These are phyloP conservation scores for Xanthoconium separans DNA, from an alignment of 1,284 basidiomycete genomes.

Conservation along the genomic window DNA sequence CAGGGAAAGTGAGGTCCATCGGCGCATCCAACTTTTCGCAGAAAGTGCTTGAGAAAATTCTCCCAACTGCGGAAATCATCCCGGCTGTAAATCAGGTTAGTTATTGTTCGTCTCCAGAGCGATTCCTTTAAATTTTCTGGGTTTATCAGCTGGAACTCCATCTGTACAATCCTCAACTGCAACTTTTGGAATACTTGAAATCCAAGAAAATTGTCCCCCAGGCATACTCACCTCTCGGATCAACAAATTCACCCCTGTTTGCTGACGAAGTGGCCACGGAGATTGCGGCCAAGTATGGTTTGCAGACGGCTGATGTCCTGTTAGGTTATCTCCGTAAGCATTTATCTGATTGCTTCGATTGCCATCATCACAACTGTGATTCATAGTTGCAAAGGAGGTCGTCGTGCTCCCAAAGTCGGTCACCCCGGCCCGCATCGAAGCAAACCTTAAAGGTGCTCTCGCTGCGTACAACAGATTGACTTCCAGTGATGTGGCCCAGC, in stretches of 20 bases:
- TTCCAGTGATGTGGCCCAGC: constrained; percentile 56
- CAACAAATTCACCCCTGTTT: constrained; percentile 68
- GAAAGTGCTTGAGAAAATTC: constrained; percentile 60
- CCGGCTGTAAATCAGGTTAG: constrained; percentile 66
- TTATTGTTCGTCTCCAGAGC: not conserved
- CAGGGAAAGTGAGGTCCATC: constrained; percentile 70
- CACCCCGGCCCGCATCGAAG: constrained; percentile 67
- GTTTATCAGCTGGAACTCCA: constrained; percentile 65
- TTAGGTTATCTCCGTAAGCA: constrained; percentile 62
- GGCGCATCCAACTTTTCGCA: constrained; percentile 75
- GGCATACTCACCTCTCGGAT: constrained; percentile 86
- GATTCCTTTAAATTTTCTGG: constrained; percentile 10
- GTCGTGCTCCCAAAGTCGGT: constrained; percentile 78
- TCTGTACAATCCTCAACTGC: constrained; percentile 75
- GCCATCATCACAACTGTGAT: constrained; percentile 1
- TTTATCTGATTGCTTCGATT: constrained; percentile 5
- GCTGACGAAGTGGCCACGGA: constrained; percentile 63
- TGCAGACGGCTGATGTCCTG: constrained; percentile 63
- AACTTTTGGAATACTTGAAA: constrained; percentile 66
- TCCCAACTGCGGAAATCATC: constrained; percentile 52
- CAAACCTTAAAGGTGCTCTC: constrained; percentile 62
- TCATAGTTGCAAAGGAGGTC: constrained; percentile 59
- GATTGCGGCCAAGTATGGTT: constrained; percentile 61
- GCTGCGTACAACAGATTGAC: constrained; percentile 51
- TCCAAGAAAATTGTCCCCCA: constrained; percentile 71